A percentile compares a stretch with the other conserved stretches of the same genome.
Evolutionary conservation across 208 protist species (phyloP).

Genomic region (Trypanosomatidae sp.): DNA sequence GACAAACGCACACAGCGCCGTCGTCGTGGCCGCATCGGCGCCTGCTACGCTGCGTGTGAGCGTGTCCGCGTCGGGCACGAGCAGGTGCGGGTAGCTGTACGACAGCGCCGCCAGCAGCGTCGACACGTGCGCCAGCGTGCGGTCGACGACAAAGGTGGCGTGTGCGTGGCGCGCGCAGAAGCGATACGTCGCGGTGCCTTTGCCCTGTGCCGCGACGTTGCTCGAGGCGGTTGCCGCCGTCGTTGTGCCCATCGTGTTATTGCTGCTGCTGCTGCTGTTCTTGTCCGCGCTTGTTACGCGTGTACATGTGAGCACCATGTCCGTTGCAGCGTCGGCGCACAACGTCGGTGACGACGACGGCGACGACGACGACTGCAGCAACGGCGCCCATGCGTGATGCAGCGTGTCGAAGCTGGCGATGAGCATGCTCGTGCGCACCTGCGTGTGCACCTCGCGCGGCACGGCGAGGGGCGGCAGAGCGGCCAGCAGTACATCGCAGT

Average conservation of each 20-base stretch:
- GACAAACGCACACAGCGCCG: slow-evolving; percentile 9
- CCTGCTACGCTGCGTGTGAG: neutral
- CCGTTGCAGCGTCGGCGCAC: too few relatives aligned
- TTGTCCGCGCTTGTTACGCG: neutral
- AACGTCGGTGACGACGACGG: too few relatives aligned
- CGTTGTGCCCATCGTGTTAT: slow-evolving; percentile 2
- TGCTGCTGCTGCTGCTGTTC: slow-evolving; percentile 1
- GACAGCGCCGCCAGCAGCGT: slow-evolving; percentile 11
- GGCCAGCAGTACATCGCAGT: too few relatives aligned
- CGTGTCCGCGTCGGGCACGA: slow-evolving; percentile 5
- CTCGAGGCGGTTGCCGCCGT: neutral
- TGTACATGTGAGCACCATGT: too few relatives aligned
- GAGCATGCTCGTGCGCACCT: too few relatives aligned
- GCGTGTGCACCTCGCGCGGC: too few relatives aligned
- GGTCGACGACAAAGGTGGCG: slow-evolving; percentile 12
- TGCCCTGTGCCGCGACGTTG: slow-evolving; percentile 12
- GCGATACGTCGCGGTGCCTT: slow-evolving; percentile 4
- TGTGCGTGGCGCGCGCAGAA: slow-evolving; percentile 4
- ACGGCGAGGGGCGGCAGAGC: too few relatives aligned
- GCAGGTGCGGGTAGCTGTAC: slow-evolving; percentile 10
- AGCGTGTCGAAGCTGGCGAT: too few relatives aligned
- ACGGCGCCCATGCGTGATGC: too few relatives aligned
- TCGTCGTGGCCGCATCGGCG: too few relatives aligned
- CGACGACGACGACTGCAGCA: too few relatives aligned
- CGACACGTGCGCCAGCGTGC: slow-evolving; percentile 7